Evolutionary conservation across 805 yeast genomes (phyloP).

Genomic region (Metschnikowia peoriensis): DNA sequence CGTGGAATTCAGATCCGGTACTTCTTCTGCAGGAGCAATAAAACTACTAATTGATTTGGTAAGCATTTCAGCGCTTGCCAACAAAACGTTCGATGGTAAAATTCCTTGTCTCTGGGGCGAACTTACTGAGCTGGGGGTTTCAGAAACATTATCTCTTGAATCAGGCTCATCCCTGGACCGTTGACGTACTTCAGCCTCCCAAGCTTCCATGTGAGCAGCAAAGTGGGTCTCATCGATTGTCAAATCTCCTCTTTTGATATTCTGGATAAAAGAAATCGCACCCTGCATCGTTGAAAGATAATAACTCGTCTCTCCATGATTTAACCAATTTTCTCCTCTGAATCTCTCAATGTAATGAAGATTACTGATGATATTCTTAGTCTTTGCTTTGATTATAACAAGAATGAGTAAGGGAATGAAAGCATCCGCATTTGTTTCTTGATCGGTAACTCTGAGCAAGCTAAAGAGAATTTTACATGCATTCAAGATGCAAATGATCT

Average conservation of each 20-base stretch:
- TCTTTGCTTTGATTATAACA: conserved; percentile 68
- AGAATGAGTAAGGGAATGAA: conserved; percentile 87
- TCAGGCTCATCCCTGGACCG: neutral
- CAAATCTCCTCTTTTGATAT: conserved; percentile 54
- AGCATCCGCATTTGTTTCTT: conserved; percentile 83
- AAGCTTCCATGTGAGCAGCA: conserved; percentile 52
- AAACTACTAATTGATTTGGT: conserved; percentile 47
- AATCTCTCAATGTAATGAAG: conserved; percentile 82
- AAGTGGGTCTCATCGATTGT: conserved; percentile 62
- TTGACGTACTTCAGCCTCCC: conserved; percentile 36
- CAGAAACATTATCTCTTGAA: neutral
- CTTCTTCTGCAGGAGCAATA: conserved; percentile 37
- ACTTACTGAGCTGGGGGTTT: conserved; percentile 5
- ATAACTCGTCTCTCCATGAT: conserved; percentile 84
- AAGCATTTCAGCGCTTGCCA: conserved; percentile 50
- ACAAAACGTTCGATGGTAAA: conserved; percentile 38
- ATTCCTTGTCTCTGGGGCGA: conserved; percentile 7
- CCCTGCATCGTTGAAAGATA: conserved; percentile 88
- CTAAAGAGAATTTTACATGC: conserved; percentile 93
- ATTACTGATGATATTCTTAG: conserved; percentile 69
- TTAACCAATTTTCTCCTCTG: conserved; percentile 67
- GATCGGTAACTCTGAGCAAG: conserved; percentile 66
- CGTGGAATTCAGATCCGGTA: neutral
- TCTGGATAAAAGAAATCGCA: conserved; percentile 76
- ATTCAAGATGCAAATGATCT: conserved; percentile 85